These are phyloP conservation scores for Phaeoacremonium minimum DNA, from an alignment of 2,329 filamentous ascomycete species.

Conservation along the genomic window DNA sequence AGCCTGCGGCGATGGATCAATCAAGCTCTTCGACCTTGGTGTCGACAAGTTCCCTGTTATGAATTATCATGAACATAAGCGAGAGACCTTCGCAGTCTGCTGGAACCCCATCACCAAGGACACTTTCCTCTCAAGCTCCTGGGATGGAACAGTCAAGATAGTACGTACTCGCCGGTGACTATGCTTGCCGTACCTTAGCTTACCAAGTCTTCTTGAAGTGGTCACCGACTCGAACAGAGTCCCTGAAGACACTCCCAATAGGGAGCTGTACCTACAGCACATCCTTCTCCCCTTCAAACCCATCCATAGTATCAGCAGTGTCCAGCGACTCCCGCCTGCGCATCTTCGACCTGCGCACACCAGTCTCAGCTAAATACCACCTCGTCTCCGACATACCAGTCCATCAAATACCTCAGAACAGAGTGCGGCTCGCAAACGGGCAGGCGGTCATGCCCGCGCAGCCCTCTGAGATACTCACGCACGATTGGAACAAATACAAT, in stretches of 20 bases:
- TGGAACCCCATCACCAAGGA: constrained; percentile 93
- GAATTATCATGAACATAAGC: constrained; percentile 88
- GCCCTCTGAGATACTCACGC: constrained; percentile 83
- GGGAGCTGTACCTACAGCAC: constrained; percentile 93
- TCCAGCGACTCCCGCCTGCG: constrained; percentile 85
- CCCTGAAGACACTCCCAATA: constrained; percentile 80
- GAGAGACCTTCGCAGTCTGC: constrained; percentile 86
- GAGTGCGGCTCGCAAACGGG: constrained; percentile 17
- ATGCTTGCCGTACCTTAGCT: not conserved
- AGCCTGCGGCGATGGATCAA: constrained; percentile 86
- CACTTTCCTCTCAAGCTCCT: constrained; percentile 84
- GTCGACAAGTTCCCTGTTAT: constrained; percentile 82
- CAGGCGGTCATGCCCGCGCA: constrained; percentile 32
- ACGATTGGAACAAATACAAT: constrained; percentile 99
- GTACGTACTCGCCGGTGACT: constrained; percentile 31
- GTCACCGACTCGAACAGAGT: constrained; percentile 73
- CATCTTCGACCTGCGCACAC: constrained; percentile 87
- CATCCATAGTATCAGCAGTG: constrained; percentile 80
- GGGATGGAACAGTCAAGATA: constrained; percentile 95
- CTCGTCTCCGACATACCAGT: constrained; percentile 79
- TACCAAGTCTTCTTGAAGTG: constrained; percentile 45
- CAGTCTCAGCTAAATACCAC: constrained; percentile 82
- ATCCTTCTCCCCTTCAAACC: constrained; percentile 85
- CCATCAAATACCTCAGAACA: constrained; percentile 56
- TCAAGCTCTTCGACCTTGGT: constrained; percentile 88